Evolutionary conservation across 2,329 filamentous ascomycete genomes (phyloP).

Genomic region (Fusarium austroafricanum): DNA sequence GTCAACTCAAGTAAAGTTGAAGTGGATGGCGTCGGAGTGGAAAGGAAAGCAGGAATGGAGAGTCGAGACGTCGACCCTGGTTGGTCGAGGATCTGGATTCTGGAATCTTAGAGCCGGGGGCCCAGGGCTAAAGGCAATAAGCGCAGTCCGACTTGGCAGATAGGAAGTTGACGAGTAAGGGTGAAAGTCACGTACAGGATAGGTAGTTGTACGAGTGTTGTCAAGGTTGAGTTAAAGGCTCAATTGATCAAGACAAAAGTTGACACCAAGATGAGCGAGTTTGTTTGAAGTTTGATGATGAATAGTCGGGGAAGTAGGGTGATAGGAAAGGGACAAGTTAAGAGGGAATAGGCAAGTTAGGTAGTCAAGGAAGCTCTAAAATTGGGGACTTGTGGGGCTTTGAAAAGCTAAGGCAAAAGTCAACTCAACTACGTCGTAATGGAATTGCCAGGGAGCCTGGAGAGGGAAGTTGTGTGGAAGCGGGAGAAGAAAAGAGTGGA

Average conservation of each 20-base stretch:
- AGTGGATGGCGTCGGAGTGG: conserved; percentile 26
- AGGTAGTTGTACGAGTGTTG: not conserved
- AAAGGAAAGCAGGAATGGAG: conserved; percentile 42
- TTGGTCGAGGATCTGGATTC: conserved; percentile 46
- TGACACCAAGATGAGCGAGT: not conserved
- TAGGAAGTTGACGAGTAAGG: conserved; percentile 4
- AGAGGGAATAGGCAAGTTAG: conserved; percentile 2
- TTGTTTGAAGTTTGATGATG: conserved; percentile 14
- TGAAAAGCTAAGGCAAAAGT: conserved; percentile 26
- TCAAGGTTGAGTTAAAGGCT: not conserved
- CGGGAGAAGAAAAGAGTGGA: conserved; percentile 18
- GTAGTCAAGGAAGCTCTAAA: conserved; percentile 2
- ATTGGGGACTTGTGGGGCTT: conserved; percentile 14
- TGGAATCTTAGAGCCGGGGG: conserved; percentile 44
- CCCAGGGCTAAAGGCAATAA: conserved; percentile 44
- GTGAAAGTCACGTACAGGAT: conserved; percentile 1
- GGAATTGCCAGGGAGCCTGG: conserved; percentile 23
- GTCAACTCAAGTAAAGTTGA: conserved; percentile 20
- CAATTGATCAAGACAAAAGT: not conserved
- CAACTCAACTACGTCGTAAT: conserved; percentile 24
- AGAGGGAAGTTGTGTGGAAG: conserved; percentile 18
- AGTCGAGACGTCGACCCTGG: conserved; percentile 41
- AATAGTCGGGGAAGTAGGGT: not conserved
- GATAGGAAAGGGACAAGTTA: conserved; percentile 27
- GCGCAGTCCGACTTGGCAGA: conserved; percentile 40